Evolutionary conservation across 1,284 basidiomycete species (phyloP).

Genomic region (Fomitiporia mediterranea): DNA sequence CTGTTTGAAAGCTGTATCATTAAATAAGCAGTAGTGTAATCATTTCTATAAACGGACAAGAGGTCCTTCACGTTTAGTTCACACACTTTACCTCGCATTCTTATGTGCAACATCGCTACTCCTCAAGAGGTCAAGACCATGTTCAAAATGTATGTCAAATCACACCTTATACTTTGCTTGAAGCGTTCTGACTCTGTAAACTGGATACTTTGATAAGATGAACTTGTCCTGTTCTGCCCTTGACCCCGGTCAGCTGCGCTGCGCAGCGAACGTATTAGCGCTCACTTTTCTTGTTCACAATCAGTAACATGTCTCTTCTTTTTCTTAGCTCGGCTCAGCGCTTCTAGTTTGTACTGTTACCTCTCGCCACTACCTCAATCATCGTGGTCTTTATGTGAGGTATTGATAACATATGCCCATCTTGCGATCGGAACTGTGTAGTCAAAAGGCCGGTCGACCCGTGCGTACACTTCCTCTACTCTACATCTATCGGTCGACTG

Average conservation of each 20-base stretch:
- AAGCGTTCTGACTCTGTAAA: slow-evolving; percentile 12
- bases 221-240: slow-evolving; percentile 67
- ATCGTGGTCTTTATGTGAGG: slow-evolving; percentile 61
- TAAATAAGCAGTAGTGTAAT: too few relatives aligned
- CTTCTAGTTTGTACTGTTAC: slow-evolving; percentile 73
- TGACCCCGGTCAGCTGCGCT: slow-evolving; percentile 72
- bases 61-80: slow-evolving; percentile 28
- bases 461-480: too few relatives aligned
- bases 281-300: slow-evolving; percentile 78
- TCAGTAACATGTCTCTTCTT: slow-evolving; percentile 53
- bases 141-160: slow-evolving; percentile 65
- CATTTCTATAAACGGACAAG: too few relatives aligned
- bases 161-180: background rate
- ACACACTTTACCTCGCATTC: slow-evolving; percentile 61
- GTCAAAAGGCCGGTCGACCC: slow-evolving; percentile 69
- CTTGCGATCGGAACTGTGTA: slow-evolving; percentile 67
- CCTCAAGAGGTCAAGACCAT: slow-evolving; percentile 69
- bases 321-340: background rate
- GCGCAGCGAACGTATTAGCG: slow-evolving; percentile 67
- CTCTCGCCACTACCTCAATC: slow-evolving; percentile 63
- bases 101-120: slow-evolving; percentile 64
- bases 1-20: too few relatives aligned
- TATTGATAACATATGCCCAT: slow-evolving; percentile 67
- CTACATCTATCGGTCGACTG: too few relatives aligned
- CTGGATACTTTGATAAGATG: slow-evolving; percentile 71